Conservation (phyloP, 805 yeast genomes). For the Myxozyma kluyveri region DNA sequence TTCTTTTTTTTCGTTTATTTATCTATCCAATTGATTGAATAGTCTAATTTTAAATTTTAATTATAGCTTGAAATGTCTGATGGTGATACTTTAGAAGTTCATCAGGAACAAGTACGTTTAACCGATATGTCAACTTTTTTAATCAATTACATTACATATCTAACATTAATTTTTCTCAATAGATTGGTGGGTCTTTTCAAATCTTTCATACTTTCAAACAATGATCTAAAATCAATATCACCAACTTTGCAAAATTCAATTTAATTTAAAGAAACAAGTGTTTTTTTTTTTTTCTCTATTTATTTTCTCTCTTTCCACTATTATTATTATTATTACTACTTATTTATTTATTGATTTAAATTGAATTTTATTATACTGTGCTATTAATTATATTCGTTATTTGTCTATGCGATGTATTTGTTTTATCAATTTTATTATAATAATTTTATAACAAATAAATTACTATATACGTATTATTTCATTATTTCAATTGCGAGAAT, state of each 20-base stretch:
- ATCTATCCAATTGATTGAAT: not conserved
- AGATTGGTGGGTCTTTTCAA: not conserved
- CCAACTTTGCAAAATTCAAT: not conserved
- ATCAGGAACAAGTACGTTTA: conserved; percentile 73
- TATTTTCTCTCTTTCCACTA: not conserved
- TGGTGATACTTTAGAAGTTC: conserved; percentile 95
- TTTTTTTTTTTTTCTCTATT: not conserved
- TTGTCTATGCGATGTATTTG: conserved; percentile 5
- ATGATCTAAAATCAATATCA: not conserved
- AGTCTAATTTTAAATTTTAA: conserved; percentile 7
- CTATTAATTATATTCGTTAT: not conserved
- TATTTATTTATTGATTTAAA: not conserved
- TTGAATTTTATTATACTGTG: not conserved
- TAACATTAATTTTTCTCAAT: not conserved
- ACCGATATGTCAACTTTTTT: not conserved
- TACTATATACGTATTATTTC: not conserved
- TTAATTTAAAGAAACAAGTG: not conserved
- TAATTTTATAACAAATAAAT: not conserved
- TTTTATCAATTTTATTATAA: not conserved
- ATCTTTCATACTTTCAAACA: not conserved
- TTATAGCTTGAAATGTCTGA: conserved; percentile 78
- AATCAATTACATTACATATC: not conserved
- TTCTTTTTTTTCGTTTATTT: not conserved
- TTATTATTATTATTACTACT: not conserved
- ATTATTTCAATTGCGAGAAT: too few relatives aligned